Evolutionary conservation across 2,329 filamentous ascomycete genomes (phyloP).

Genomic region (Cladosporium sp.): DNA sequence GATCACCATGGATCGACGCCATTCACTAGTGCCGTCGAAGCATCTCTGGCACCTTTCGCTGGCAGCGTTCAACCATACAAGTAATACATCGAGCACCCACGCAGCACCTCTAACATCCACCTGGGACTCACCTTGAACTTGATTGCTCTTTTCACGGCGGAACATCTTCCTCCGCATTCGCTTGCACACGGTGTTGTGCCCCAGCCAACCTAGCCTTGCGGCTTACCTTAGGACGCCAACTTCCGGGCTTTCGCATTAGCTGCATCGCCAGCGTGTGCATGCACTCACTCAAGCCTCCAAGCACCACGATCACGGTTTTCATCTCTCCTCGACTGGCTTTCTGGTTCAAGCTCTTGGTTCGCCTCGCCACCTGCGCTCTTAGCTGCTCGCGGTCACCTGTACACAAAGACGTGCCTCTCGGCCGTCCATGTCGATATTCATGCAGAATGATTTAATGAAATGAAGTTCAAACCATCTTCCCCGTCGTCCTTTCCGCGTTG

Average conservation of each 20-base stretch:
- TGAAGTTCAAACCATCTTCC: neutral
- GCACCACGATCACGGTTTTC: neutral
- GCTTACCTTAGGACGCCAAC: neutral
- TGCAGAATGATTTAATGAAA: conserved; percentile 10
- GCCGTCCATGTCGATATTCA: neutral
- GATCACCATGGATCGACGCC: neutral
- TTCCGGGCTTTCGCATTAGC: neutral
- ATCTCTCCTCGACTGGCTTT: neutral
- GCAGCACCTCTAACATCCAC: neutral
- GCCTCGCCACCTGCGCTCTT: neutral
- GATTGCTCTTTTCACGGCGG: too few species aligned
- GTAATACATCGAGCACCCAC: conserved; percentile 7
- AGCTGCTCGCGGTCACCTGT: neutral
- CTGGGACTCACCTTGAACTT: neutral
- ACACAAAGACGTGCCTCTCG: neutral
- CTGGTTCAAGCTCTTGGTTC: neutral
- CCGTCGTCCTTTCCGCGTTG: neutral
- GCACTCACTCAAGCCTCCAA: too few species aligned
- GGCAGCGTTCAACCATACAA: conserved; percentile 5
- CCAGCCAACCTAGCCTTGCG: too few species aligned
- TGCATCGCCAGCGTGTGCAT: too few species aligned
- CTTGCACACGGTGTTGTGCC: too few species aligned
- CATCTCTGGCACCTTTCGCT: conserved; percentile 1
- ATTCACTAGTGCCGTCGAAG: neutral
- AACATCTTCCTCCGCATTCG: too few species aligned